phyloP scores from a whole-genome alignment of 192 early-diverging fungal genomes.

The Coemansia sp. region DNA sequence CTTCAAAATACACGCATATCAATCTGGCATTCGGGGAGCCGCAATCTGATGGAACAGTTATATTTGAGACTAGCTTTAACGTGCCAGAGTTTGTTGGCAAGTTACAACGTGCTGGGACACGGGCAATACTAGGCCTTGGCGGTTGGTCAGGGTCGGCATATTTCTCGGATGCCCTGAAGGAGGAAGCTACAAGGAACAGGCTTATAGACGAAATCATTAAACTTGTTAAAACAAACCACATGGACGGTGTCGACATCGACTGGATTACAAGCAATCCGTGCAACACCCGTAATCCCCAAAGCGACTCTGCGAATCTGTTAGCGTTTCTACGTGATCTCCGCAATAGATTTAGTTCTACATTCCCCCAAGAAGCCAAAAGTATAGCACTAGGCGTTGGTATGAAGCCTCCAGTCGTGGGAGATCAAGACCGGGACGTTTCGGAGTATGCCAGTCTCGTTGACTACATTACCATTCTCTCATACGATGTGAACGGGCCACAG shows the following conservation, averaged over 20 bases:
- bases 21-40: conserved; percentile 61
- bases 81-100: conserved; percentile 17
- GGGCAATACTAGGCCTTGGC: conserved; percentile 66
- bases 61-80: conserved; percentile 25
- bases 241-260: conserved; percentile 68
- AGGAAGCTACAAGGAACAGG: conserved; percentile 23
- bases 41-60: conserved; percentile 29
- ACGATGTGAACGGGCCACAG: conserved; percentile 62
- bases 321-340: conserved; percentile 61
- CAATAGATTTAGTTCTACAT: conserved; percentile 43
- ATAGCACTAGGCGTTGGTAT: conserved; percentile 65
- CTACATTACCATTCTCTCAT: conserved; percentile 68
- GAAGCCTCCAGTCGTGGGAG: conserved; percentile 49
- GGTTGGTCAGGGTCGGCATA: conserved; percentile 70
- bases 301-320: conserved; percentile 65
- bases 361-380: conserved; percentile 41
- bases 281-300: conserved; percentile 54
- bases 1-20: conserved; percentile 59
- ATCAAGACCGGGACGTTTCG: conserved; percentile 44
- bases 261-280: conserved; percentile 61
- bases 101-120: conserved; percentile 29
- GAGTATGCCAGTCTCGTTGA: conserved; percentile 62
- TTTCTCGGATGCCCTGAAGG: conserved; percentile 58
- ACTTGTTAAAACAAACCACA: conserved; percentile 34
- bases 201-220: conserved; percentile 47